Evolutionary conservation across 176 grass and related monocot species (phyloP), one percentile per base, ranked within the genome.

Genomic region (Cenchrus americanus): DNA sequence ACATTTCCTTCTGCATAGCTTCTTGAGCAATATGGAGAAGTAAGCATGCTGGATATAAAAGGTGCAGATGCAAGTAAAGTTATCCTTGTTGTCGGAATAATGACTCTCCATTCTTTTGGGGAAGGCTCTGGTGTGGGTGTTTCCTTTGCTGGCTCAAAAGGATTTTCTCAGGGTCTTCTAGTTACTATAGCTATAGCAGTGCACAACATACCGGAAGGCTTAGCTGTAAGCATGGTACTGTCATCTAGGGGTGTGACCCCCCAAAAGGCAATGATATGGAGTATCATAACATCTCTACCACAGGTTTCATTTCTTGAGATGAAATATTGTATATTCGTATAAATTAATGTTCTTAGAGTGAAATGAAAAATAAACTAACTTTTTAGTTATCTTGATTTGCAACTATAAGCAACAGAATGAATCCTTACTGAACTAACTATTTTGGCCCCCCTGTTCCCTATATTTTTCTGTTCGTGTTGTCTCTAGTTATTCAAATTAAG

Each of bases 41-140:
- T 98, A 84, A 98, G 96, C 84, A 98, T 98, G 96, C 54, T 98
- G 68, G 96, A 98, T 59, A 95, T 98, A 74, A 98, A 98, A 90
- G 96, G 96, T 60, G 96, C 96, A 70, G 96, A 98, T 80, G 96
- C 96, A 72, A 98, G 93, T 90, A 98, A 98, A 95, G 93, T 93
- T 85, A 98, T 98, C 82, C 93, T 98, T 85, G 93, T 98, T 73
- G 93, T 98, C 1, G 96, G 96, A 87, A 98, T 98, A 93, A 98
- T 98, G 96, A 98, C 96, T 0, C 96, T 98, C 59, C 96, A 98
- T 90, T 98, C 96, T 44, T 98, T 98, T 80, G 96, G 96, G 15
- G 96, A 98, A 81, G 96, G 96, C 23, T 98, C 96, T 80, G 96
- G 96, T 86, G 96, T 98, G 12, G 96, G 96, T 69, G 96, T 98